Evolutionary conservation across 805 yeast genomes (phyloP).

Genomic region (Naumovozyma dairenensis): DNA sequence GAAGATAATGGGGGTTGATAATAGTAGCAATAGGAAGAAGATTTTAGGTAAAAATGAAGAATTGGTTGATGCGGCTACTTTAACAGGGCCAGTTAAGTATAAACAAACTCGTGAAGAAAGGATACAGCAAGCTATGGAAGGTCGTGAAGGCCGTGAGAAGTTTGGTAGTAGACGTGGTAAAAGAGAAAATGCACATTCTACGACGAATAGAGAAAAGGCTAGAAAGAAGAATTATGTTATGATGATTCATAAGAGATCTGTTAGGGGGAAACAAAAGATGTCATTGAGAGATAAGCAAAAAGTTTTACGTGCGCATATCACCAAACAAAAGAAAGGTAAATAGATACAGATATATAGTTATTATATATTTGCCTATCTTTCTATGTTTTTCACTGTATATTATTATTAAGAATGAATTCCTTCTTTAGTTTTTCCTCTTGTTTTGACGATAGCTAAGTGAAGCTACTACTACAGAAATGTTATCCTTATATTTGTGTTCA

Average conservation of each 20-base stretch:
- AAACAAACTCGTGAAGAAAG: conserved; percentile 88
- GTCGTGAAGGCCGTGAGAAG: conserved; percentile 85
- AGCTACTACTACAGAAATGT: too few species aligned
- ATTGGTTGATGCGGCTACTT: conserved; percentile 63
- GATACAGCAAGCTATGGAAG: conserved; percentile 77
- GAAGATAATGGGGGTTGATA: conserved; percentile 55
- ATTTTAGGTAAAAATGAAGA: conserved; percentile 68
- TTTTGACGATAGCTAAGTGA: too few species aligned
- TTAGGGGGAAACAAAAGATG: conserved; percentile 86
- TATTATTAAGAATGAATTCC: too few species aligned
- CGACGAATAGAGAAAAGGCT: conserved; percentile 92
- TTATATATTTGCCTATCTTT: too few species aligned
- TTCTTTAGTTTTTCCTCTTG: too few species aligned
- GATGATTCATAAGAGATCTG: conserved; percentile 94
- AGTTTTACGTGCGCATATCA: conserved; percentile 74
- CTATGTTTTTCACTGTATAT: too few species aligned
- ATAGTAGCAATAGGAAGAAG: conserved; percentile 59
- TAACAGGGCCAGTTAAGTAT: conserved; percentile 65
- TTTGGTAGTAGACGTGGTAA: conserved; percentile 84
- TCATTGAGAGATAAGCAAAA: conserved; percentile 87
- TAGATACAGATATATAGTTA: too few species aligned
- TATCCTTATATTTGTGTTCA: too few species aligned
- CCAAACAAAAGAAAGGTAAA: conserved; percentile 88
- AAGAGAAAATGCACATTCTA: conserved; percentile 66
- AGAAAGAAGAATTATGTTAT: conserved; percentile 97